Base-by-base conservation (phyloP, 768 basidiomycete species). In the Phylloporus sp. region DNA sequence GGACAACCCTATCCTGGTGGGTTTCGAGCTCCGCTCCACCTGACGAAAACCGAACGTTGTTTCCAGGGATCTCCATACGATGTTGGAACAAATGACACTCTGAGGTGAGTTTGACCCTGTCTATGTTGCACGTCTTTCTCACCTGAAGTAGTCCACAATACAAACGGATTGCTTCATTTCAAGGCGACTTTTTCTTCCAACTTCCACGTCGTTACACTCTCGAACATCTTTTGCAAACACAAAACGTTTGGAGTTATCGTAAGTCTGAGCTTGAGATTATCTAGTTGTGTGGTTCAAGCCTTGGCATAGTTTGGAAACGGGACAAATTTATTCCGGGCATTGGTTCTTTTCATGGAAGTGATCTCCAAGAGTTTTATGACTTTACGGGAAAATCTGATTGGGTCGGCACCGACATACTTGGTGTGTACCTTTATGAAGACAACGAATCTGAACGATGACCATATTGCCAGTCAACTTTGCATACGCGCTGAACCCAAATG, bases 171-270 rank as follows among this genome's bases (percentile, higher is more conserved):
- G 68, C 65, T 46, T 36, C 44, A 9, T 32, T 45, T 22, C 29
- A 65, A 40, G 74, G 75, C 1, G 75, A 77, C 51, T 41, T 61
- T 6, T 45, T 52, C 11, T 74, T 73, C 10, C 45, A 46, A 4
- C 34, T 12, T 12, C 34, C 45, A 26, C 45, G 45, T 8, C 45
- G 24, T 36, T 35, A 36, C 45, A 6, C 34, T 10, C 24, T 45
- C 2, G 7, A 12, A 31, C 18, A 46, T 36, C 45, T 46, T 16
- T 35, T 24, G 26, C 34, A 10, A 10, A 26, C 45, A 12, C 34
- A 46, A 35, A 27, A 27, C 15, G 45, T 36, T 13, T 46, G 45
- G 45, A 46, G 45, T 36, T 46, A 26, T 10, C 34, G 45, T 46
- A 31, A 26, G 24, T 35, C 7, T 18, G 23, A n/a, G 7, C 22